phyloP scores from a whole-genome alignment of 2,329 filamentous ascomycete species.

The Epichloe festucae region DNA sequence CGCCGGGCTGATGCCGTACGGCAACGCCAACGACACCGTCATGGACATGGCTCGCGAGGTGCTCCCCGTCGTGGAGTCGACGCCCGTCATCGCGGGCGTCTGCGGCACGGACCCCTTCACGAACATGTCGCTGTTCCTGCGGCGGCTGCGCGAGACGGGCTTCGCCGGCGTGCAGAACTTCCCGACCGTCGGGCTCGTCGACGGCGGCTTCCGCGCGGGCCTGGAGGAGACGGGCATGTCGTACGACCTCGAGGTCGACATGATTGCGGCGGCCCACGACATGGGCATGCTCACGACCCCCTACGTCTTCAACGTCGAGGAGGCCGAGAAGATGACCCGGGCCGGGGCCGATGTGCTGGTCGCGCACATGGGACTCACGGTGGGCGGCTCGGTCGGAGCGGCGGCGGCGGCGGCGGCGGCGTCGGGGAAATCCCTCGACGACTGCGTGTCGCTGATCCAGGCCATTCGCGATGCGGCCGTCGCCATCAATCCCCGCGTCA shows the following conservation, averaged over 20 bases:
- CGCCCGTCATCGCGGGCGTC: slow-evolving; percentile 57
- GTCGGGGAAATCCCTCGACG: slow-evolving; percentile 47
- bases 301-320: slow-evolving; percentile 53
- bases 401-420: slow-evolving; percentile 40
- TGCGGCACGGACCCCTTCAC: slow-evolving; percentile 60
- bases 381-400: slow-evolving; percentile 46
- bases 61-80: slow-evolving; percentile 48
- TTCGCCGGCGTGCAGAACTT: slow-evolving; percentile 64
- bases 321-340: slow-evolving; percentile 47
- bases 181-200: slow-evolving; percentile 58
- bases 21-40: slow-evolving; percentile 57
- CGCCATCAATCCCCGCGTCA: slow-evolving; percentile 39
- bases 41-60: slow-evolving; percentile 58
- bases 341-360: slow-evolving; percentile 57
- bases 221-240: slow-evolving; percentile 63
- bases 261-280: slow-evolving; percentile 46
- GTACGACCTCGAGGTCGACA: slow-evolving; percentile 52
- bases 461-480: slow-evolving; percentile 49
- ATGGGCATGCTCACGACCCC: slow-evolving; percentile 54
- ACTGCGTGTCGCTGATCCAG: slow-evolving; percentile 49
- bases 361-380: slow-evolving; percentile 56
- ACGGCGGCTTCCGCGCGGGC: slow-evolving; percentile 52
- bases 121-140: slow-evolving; percentile 45
- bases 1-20: slow-evolving; percentile 58
- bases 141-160: slow-evolving; percentile 45